Evolutionary conservation across 2,329 filamentous ascomycete species (phyloP).

Genomic region (Microcera coccophila): DNA sequence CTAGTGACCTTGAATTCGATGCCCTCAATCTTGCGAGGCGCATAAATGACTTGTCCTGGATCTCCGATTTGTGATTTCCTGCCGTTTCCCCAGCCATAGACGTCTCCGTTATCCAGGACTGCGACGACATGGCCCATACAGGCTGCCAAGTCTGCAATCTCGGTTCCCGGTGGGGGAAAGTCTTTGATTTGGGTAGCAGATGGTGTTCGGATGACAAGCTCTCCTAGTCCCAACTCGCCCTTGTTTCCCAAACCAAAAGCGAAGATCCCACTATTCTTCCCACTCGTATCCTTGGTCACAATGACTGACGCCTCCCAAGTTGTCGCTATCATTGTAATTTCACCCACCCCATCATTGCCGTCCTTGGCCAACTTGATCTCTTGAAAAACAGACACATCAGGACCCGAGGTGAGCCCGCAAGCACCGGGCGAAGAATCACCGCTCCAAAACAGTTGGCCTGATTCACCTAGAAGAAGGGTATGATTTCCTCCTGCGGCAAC

Average conservation of each 20-base stretch:
- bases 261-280: slow-evolving; percentile 50
- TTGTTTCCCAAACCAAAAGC: slow-evolving; percentile 63
- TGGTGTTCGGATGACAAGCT: slow-evolving; percentile 46
- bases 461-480: slow-evolving; percentile 65
- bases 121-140: slow-evolving; percentile 75
- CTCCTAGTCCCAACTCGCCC: slow-evolving; percentile 68
- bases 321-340: slow-evolving; percentile 53
- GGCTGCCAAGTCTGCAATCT: slow-evolving; percentile 63
- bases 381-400: slow-evolving; percentile 37
- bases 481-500: slow-evolving; percentile 77
- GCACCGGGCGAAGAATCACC: slow-evolving; percentile 58
- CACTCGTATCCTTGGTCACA: slow-evolving; percentile 44
- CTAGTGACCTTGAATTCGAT: slow-evolving; percentile 59
- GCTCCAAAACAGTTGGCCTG: slow-evolving; percentile 59
- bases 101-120: slow-evolving; percentile 69
- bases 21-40: slow-evolving; percentile 58
- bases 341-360: slow-evolving; percentile 25
- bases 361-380: slow-evolving; percentile 34
- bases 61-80: slow-evolving; percentile 79
- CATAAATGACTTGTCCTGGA: slow-evolving; percentile 49
- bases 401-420: slow-evolving; percentile 43
- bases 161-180: slow-evolving; percentile 60
- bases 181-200: slow-evolving; percentile 48
- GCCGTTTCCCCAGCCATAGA: slow-evolving; percentile 85
- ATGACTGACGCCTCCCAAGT: slow-evolving; percentile 75